Conservation (phyloP, 2,329 filamentous ascomycete genomes). For the Karstenula rhodostoma region DNA sequence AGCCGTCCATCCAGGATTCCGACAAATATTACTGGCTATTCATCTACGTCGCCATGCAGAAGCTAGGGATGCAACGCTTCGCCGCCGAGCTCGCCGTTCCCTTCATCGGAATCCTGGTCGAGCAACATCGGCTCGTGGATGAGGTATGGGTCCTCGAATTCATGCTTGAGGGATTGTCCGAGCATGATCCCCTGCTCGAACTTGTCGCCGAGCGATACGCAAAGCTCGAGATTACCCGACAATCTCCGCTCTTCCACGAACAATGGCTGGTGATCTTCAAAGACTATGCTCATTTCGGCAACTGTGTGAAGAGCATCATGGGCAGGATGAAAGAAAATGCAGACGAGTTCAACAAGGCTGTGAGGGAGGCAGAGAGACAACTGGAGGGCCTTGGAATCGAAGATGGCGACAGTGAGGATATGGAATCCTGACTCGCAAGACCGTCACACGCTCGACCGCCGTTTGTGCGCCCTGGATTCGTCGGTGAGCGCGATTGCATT, state of each 20-base stretch:
- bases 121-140: slow-evolving; percentile 14
- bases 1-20: slow-evolving; percentile 9
- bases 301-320: neutral
- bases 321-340: neutral
- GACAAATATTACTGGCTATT: slow-evolving; percentile 22
- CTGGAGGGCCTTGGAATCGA: neutral
- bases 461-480: neutral
- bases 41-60: slow-evolving; percentile 17
- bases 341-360: neutral
- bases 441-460: neutral
- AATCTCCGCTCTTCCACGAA: neutral
- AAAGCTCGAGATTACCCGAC: neutral
- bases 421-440: neutral
- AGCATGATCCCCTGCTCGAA: neutral
- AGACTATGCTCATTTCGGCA: neutral
- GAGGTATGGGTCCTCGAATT: neutral
- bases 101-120: slow-evolving; percentile 12
- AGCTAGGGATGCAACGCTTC: slow-evolving; percentile 14
- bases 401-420: neutral
- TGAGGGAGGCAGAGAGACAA: neutral
- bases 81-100: slow-evolving; percentile 9
- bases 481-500: neutral
- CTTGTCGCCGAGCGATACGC: neutral
- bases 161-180: neutral
- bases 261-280: neutral